Percentiles rank a stretch among this genome's conserved stretches.
Conservation (phyloP, 1,284 basidiomycete genomes). For the Boletus austroedulis region DNA sequence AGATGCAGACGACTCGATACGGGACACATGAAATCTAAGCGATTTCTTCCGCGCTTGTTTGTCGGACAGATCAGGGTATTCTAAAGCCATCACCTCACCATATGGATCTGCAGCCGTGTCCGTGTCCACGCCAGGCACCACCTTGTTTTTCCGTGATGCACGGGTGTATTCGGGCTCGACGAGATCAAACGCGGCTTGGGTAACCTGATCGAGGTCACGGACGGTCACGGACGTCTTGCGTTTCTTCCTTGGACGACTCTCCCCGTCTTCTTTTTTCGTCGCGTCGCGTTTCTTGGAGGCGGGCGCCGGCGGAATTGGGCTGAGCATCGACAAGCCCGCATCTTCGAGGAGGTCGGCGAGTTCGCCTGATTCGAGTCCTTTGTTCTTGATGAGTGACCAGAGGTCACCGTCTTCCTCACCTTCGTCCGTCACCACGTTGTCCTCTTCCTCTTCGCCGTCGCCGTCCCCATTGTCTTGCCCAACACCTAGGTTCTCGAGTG, state of each 20-base stretch:
- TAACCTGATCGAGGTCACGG: constrained; percentile 7
- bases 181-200: constrained; percentile 56
- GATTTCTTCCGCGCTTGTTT: constrained; percentile 77
- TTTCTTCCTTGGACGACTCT: constrained; percentile 41
- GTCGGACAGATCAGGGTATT: constrained; percentile 72
- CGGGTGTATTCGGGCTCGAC: constrained; percentile 64
- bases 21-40: constrained; percentile 84
- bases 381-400: constrained; percentile 28
- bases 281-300: constrained; percentile 14
- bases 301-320: constrained; percentile 11
- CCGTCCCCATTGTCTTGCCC: constrained; percentile 60
- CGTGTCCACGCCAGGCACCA: constrained; percentile 7
- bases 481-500: constrained; percentile 70
- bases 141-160: constrained; percentile 25
- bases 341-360: constrained; percentile 56
- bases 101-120: constrained; percentile 52
- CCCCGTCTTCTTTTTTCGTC: constrained; percentile 11
- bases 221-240: constrained; percentile 35
- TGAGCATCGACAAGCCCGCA: constrained; percentile 29
- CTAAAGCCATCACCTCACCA: constrained; percentile 73
- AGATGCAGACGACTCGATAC: constrained; percentile 72
- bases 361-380: constrained; percentile 51
- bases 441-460: constrained; percentile 36
- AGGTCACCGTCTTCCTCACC: constrained; percentile 25
- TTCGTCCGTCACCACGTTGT: constrained; percentile 22